Conservation (phyloP, 2,329 filamentous ascomycete species). For the Ophiocordyceps unilateralis region DNA sequence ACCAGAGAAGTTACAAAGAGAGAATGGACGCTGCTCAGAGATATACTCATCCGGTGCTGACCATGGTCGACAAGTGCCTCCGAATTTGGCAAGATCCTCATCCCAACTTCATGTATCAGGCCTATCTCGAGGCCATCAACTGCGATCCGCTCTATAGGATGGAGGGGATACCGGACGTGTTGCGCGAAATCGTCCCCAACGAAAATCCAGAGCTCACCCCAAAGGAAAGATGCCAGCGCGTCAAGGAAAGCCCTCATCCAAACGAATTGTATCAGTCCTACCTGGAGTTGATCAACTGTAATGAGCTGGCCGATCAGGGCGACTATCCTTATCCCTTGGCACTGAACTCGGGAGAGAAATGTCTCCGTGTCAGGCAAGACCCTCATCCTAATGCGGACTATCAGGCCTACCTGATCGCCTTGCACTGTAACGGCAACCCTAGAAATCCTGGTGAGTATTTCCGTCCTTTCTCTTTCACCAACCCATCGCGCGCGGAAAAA, state of each 20-base stretch:
- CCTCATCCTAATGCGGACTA: background rate
- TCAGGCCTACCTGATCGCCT: background rate
- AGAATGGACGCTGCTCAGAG: background rate
- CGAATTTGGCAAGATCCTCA: background rate
- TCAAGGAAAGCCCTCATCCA: background rate
- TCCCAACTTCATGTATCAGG: background rate
- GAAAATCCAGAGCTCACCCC: background rate
- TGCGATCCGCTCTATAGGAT: background rate
- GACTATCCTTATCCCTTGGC: background rate
- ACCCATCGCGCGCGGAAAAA: no score
- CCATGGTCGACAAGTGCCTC: background rate
- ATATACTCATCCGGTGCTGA: background rate
- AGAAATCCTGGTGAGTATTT: background rate
- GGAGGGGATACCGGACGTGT: background rate
- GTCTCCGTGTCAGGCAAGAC: background rate
- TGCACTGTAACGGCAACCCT: background rate
- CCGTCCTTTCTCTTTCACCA: no score
- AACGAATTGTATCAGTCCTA: background rate
- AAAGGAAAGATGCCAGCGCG: background rate
- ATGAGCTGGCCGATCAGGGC: background rate
- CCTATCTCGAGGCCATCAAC: background rate
- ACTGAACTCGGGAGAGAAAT: background rate
- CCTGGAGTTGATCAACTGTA: background rate
- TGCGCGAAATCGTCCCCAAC: background rate
- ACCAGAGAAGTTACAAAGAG: background rate